A percentile compares a stretch with the other conserved stretches of the same genome.
These are phyloP conservation scores for Salvia splendens DNA, from an alignment of 257 asterid genomes.

Conservation along the genomic window DNA sequence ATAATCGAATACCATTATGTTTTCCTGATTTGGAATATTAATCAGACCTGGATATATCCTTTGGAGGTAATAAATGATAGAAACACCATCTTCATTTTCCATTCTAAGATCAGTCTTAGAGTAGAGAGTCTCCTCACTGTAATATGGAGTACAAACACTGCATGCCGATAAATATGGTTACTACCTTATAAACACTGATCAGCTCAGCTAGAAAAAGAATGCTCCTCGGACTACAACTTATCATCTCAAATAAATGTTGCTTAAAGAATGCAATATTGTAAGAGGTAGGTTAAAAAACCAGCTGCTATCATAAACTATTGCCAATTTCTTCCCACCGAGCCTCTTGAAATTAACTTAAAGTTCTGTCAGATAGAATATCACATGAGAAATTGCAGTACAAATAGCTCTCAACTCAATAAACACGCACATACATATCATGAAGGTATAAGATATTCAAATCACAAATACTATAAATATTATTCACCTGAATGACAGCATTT, in stretches of 20 bases:
- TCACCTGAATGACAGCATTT: conserved; percentile 96
- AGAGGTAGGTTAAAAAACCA: neutral
- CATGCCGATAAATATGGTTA: conserved; percentile 35
- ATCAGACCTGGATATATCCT: conserved; percentile 87
- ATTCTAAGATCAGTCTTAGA: conserved; percentile 94
- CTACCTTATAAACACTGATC: conserved; percentile 20
- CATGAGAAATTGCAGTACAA: neutral
- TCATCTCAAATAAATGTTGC: conserved; percentile 20
- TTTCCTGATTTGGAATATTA: conserved; percentile 29
- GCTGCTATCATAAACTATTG: conserved; percentile 3
- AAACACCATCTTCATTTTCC: conserved; percentile 98
- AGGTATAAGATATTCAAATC: neutral
- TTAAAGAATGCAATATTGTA: conserved; percentile 14
- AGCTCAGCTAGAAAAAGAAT: conserved; percentile 9
- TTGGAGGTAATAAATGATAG: conserved; percentile 84
- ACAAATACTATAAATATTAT: conserved; percentile 20
- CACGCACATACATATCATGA: neutral
- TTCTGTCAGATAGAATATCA: neutral
- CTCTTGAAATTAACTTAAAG: neutral
- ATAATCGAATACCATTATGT: conserved; percentile 6
- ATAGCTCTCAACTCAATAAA: neutral
- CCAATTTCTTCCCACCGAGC: conserved; percentile 8
- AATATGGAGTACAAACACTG: conserved; percentile 95
- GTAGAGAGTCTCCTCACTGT: conserved; percentile 94
- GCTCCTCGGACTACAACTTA: too few relatives aligned